phyloP scores from a whole-genome alignment of 2,329 filamentous ascomycete species.

The Venturia asperata region DNA sequence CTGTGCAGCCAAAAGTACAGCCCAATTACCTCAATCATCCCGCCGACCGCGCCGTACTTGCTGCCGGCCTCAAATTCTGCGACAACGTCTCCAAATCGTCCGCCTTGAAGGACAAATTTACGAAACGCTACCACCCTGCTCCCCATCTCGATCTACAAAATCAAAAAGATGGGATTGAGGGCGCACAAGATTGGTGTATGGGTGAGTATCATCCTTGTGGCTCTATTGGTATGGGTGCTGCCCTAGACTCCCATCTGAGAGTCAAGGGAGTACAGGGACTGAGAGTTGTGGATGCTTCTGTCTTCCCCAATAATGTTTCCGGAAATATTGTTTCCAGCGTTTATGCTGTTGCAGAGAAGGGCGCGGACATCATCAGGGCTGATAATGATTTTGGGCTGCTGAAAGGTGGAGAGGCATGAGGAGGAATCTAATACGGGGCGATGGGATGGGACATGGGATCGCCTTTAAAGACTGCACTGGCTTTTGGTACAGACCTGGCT shows the following conservation, averaged over 20 bases:
- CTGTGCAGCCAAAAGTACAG: constrained; percentile 24
- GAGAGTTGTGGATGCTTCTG: constrained; percentile 32
- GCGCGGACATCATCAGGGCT: not conserved
- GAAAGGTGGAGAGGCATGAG: not conserved
- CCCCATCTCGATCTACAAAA: constrained; percentile 24
- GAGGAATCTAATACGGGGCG: too few relatives aligned
- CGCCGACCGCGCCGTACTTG: constrained; percentile 27
- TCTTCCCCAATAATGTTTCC: constrained; percentile 23
- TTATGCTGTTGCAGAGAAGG: constrained; percentile 16
- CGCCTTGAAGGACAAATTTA: constrained; percentile 37
- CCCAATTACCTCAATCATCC: constrained; percentile 28
- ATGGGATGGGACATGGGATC: too few relatives aligned
- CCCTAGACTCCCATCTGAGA: constrained; percentile 13
- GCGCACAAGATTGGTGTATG: constrained; percentile 15
- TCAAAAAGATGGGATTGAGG: constrained; percentile 22
- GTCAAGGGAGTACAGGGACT: constrained; percentile 33
- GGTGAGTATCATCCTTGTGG: constrained; percentile 26
- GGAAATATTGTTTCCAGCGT: not conserved
- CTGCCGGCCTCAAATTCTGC: constrained; percentile 32
- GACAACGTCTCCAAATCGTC: constrained; percentile 39
- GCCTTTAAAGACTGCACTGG: too few relatives aligned
- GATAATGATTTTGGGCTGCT: not conserved
- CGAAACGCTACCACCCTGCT: constrained; percentile 29
- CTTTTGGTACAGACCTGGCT: too few relatives aligned
- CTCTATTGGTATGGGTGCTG: constrained; percentile 29